Evolutionary conservation across 495 filamentous ascomycete species (phyloP).

Genomic region (Penicillium malachiteum): DNA sequence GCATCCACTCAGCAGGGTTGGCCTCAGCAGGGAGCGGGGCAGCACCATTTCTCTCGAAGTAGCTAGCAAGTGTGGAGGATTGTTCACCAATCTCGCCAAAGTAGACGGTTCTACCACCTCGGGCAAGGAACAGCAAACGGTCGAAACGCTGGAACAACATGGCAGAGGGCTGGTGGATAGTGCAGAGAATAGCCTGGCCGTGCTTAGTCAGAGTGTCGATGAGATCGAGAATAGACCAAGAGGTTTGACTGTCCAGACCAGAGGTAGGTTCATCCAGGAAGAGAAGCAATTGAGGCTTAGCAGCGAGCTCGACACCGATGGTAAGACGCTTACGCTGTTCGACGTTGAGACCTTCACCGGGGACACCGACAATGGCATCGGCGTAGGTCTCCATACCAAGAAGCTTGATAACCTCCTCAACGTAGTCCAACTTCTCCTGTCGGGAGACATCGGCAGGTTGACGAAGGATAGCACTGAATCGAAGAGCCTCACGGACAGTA

Average conservation of each 20-base stretch:
- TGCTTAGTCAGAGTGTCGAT: slow-evolving; percentile 83
- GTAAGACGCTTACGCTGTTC: slow-evolving; percentile 83
- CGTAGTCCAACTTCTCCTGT: slow-evolving; percentile 84
- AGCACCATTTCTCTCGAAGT: slow-evolving; percentile 82
- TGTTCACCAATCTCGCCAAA: slow-evolving; percentile 87
- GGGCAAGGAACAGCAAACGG: slow-evolving; percentile 77
- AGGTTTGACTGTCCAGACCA: slow-evolving; percentile 79
- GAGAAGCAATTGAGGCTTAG: slow-evolving; percentile 80
- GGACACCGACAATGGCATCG: slow-evolving; percentile 87
- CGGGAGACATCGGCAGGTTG: slow-evolving; percentile 68
- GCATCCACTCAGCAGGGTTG: slow-evolving; percentile 89
- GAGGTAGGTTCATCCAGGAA: slow-evolving; percentile 52
- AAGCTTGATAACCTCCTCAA: slow-evolving; percentile 89
- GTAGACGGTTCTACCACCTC: slow-evolving; percentile 82
- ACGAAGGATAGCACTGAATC: slow-evolving; percentile 79
- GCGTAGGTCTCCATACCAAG: slow-evolving; percentile 82
- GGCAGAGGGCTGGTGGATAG: slow-evolving; percentile 93
- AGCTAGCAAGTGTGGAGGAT: slow-evolving; percentile 67
- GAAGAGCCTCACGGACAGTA: slow-evolving; percentile 77
- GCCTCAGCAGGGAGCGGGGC: slow-evolving; percentile 66
- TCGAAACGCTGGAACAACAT: slow-evolving; percentile 97
- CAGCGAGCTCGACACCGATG: slow-evolving; percentile 81
- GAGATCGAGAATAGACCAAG: slow-evolving; percentile 84
- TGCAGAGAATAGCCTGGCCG: slow-evolving; percentile 90
- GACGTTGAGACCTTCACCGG: slow-evolving; percentile 68